Evolutionary conservation across 169 alveolate genomes (phyloP), one percentile per base, ranked within the genome.

Genomic region (Cryptosporidium ubiquitum): DNA sequence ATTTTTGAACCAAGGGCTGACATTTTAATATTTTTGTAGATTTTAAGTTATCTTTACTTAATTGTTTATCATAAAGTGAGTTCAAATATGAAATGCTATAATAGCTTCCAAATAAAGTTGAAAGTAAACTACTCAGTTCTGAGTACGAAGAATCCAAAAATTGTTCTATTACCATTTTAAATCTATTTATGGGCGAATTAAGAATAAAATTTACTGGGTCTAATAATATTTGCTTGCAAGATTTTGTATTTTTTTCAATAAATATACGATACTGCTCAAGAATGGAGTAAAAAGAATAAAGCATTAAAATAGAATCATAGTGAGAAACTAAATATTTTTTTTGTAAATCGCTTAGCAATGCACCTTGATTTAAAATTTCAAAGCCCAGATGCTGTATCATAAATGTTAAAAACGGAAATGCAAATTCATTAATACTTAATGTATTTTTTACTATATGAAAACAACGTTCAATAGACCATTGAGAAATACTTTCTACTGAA

Each of bases 381-480:
- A 79, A 61, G 5, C 64, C 89, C n/a, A 58, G 10, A 33, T 73
- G 70, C n/a, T 79, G 26, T 14, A 79, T 61, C 33, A 79, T 64
- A 18, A 33, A 42, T 37, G 51, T 26, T 47, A 79, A 61, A 79
- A 79, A 79, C 5, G 89, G 89, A 20, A 79, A 9, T n/a, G 89
- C 89, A 23, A 79, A 61, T 16, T 52, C 69, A 1, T 64, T 61
- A 18, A 79, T 16, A 61, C 61, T 69, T 16, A 79, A 49, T 58
- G 89, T 79, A 26, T 64, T 60, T 42, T 79, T 64, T 35, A 61
- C 35, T 26, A 79, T 79, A 10, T 79, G 79, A 44, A 31, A 79
- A 33, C 89, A 79, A 40, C 89, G 89, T 26, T 60, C 35, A 58
- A 61, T 40, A 7, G 89, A 60, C 89, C 89, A 79, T 20, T 60